Evolutionary conservation across 441 rosid genomes (phyloP).

Genomic region (Syzygium malaccense): DNA sequence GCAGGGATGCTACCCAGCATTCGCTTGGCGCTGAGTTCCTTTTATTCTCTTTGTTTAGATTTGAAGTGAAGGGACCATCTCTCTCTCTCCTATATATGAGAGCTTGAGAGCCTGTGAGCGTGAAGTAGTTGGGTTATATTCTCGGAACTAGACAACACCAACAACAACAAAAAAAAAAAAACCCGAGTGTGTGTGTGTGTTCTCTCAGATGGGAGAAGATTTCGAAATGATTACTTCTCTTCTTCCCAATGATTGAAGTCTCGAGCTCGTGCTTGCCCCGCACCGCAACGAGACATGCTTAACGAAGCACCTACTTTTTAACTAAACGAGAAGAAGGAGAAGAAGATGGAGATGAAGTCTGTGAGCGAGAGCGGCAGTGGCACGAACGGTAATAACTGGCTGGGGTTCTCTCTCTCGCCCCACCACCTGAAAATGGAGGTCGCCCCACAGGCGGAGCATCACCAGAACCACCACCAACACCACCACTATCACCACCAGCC

Average conservation of each 20-base stretch:
- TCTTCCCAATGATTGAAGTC: constrained; percentile 49
- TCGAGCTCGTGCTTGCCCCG: constrained; percentile 15
- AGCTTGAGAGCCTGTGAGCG: constrained; percentile 1
- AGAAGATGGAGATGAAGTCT: constrained; percentile 50
- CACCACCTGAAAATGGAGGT: constrained; percentile 64
- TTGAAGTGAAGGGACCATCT: constrained; percentile 55
- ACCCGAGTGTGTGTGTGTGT: background rate
- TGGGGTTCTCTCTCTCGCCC: constrained; percentile 79
- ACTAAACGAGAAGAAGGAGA: background rate
- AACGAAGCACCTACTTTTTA: background rate
- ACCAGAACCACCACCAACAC: constrained; percentile 10
- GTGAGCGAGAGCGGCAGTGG: constrained; percentile 33
- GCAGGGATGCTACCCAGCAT: constrained; percentile 51
- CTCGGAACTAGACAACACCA: constrained; percentile 23
- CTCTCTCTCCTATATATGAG: background rate
- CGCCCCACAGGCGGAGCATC: constrained; percentile 27
- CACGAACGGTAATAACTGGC: constrained; percentile 40
- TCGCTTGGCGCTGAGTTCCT: constrained; percentile 35
- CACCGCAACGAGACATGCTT: constrained; percentile 9
- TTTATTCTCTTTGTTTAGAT: constrained; percentile 64
- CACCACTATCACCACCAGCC: constrained; percentile 18
- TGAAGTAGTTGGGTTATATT: constrained; percentile 20
- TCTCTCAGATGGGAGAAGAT: constrained; percentile 13
- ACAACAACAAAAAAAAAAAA: background rate
- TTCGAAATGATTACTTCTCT: constrained; percentile 35